Conservation (phyloP, 192 early-diverging fungal genomes). For the Coemansia brasiliensis region DNA sequence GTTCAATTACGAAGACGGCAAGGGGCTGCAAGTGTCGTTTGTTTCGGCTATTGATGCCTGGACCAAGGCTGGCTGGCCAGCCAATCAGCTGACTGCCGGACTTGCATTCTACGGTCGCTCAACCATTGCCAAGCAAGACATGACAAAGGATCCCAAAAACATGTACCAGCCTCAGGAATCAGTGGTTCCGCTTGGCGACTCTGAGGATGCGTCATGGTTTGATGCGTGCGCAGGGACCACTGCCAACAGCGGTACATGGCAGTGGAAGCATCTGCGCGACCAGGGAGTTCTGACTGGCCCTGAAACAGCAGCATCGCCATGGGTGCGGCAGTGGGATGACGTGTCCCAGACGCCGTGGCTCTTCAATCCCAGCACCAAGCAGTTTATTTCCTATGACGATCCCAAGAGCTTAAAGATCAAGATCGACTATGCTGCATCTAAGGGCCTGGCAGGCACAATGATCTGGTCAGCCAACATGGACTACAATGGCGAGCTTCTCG, state of each 20-base stretch:
- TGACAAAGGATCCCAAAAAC: constrained; percentile 51
- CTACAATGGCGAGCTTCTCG: constrained; percentile 60
- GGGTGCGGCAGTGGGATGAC: constrained; percentile 65
- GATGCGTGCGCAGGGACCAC: constrained; percentile 53
- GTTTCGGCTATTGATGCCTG: constrained; percentile 55
- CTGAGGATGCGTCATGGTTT: constrained; percentile 57
- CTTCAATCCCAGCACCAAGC: constrained; percentile 57
- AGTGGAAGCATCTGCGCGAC: constrained; percentile 62
- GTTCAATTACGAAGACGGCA: constrained; percentile 38
- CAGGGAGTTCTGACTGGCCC: constrained; percentile 55
- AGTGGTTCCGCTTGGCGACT: constrained; percentile 54
- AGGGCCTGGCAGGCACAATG: constrained; percentile 65
- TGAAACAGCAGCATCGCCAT: constrained; percentile 57
- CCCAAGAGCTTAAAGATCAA: constrained; percentile 64
- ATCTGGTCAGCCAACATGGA: constrained; percentile 54
- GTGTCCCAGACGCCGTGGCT: constrained; percentile 61
- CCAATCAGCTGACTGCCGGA: constrained; percentile 61
- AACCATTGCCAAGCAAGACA: constrained; percentile 48
- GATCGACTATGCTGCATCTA: constrained; percentile 50
- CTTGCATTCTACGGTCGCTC: constrained; percentile 65
- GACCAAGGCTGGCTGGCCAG: constrained; percentile 61
- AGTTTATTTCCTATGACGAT: constrained; percentile 80
- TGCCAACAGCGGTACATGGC: constrained; percentile 63
- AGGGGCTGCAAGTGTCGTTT: constrained; percentile 46
- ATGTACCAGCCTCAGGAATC: constrained; percentile 50